phyloP scores from a whole-genome alignment of 192 early-diverging fungal species.

The Lobosporangium transversale region DNA sequence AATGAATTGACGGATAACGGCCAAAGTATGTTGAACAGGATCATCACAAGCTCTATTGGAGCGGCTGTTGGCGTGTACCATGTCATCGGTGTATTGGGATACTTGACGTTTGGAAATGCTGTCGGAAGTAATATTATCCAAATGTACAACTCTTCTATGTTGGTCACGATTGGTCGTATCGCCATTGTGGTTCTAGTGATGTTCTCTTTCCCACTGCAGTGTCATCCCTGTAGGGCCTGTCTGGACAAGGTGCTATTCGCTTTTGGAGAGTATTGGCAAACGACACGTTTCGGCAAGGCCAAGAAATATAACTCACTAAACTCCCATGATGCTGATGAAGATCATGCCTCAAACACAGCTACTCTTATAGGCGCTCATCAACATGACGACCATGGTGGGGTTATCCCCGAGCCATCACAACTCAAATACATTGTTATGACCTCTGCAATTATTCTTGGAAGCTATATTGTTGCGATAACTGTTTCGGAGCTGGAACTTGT shows the following conservation, averaged over 20 bases:
- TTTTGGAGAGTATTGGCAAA: slow-evolving; percentile 33
- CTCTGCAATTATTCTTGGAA: slow-evolving; percentile 68
- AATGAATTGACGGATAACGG: slow-evolving; percentile 94
- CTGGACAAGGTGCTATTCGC: slow-evolving; percentile 85
- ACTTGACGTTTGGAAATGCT: slow-evolving; percentile 88
- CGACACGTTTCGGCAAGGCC: slow-evolving; percentile 29
- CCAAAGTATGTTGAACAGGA: slow-evolving; percentile 69
- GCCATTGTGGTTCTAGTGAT: slow-evolving; percentile 90
- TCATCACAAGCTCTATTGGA: slow-evolving; percentile 81
- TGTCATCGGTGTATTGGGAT: slow-evolving; percentile 88
- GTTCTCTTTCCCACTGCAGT: slow-evolving; percentile 93
- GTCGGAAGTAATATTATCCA: slow-evolving; percentile 87
- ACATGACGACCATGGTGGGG: slow-evolving; percentile 34
- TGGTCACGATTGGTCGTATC: slow-evolving; percentile 87
- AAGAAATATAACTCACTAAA: slow-evolving; percentile 17
- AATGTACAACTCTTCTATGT: slow-evolving; percentile 74
- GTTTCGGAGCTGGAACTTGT: slow-evolving; percentile 86
- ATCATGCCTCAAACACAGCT: slow-evolving; percentile 3
- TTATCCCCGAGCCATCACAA: slow-evolving; percentile 54
- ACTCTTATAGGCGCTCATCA: not conserved
- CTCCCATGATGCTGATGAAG: not conserved
- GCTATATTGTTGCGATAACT: slow-evolving; percentile 78
- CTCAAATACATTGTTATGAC: slow-evolving; percentile 74
- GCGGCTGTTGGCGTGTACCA: slow-evolving; percentile 83
- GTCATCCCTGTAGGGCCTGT: slow-evolving; percentile 89